A percentile compares a stretch with the other conserved stretches of the same genome.
These are phyloP conservation scores for Elsinoe fawcettii DNA, from an alignment of 2,329 filamentous ascomycete genomes.

Conservation along the genomic window DNA sequence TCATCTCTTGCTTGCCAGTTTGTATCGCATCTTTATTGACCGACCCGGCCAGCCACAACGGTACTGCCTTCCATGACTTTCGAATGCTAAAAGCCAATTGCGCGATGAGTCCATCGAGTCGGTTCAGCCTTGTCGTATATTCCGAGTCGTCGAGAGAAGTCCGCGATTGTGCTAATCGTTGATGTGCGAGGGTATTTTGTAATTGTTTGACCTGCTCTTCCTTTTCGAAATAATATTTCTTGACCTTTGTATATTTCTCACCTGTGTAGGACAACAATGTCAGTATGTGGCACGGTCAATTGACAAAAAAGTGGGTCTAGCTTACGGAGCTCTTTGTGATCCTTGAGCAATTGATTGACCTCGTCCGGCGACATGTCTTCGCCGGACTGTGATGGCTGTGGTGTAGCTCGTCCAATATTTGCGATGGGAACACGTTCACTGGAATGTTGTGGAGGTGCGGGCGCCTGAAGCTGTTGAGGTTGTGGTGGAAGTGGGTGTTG, in stretches of 20 bases:
- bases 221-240: slow-evolving; percentile 93
- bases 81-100: slow-evolving; percentile 93
- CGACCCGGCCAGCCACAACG: slow-evolving; percentile 67
- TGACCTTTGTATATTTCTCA: slow-evolving; percentile 95
- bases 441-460: slow-evolving; percentile 17
- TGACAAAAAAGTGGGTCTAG: slow-evolving; percentile 8
- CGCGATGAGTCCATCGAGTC: slow-evolving; percentile 87
- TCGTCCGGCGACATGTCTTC: slow-evolving; percentile 43
- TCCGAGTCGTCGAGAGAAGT: slow-evolving; percentile 94
- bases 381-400: slow-evolving; percentile 35
- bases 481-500: slow-evolving; percentile 18
- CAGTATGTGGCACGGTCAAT: background rate
- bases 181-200: slow-evolving; percentile 95
- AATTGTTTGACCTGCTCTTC: slow-evolving; percentile 83
- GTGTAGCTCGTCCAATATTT: slow-evolving; percentile 36
- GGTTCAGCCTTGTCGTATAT: slow-evolving; percentile 80
- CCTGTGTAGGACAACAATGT: slow-evolving; percentile 45
- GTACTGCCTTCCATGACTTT: slow-evolving; percentile 82
- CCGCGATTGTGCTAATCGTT: slow-evolving; percentile 86
- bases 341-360: slow-evolving; percentile 39
- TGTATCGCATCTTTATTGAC: slow-evolving; percentile 79
- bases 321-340: slow-evolving; percentile 45
- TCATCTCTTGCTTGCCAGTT: slow-evolving; percentile 96
- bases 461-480: slow-evolving; percentile 22
- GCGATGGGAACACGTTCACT: slow-evolving; percentile 20